Percentiles rank a stretch among this genome's conserved stretches.
Evolutionary conservation across 176 grass and related monocot genomes (phyloP).

Genomic region (Urochloa ruziziensis): DNA sequence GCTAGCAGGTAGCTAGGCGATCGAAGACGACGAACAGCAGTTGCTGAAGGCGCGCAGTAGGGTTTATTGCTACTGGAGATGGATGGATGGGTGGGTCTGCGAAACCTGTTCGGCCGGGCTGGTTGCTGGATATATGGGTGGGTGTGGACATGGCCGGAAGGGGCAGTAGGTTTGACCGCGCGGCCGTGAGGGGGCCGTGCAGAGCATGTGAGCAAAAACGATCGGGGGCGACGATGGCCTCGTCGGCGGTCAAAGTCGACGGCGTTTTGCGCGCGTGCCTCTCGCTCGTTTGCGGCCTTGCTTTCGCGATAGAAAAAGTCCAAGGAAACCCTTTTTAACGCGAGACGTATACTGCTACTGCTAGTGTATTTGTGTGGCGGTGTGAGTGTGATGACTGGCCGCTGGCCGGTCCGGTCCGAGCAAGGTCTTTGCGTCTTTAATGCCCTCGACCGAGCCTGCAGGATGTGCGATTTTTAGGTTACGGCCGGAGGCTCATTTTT

Average conservation of each 20-base stretch:
- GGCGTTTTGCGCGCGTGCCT: conserved; percentile 28
- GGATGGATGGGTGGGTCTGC: not conserved
- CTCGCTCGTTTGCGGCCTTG: not conserved
- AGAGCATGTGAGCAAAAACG: not conserved
- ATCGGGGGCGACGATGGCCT: not conserved
- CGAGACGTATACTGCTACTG: not conserved
- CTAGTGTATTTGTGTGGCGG: not conserved
- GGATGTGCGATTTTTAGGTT: not conserved
- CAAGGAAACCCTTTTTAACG: conserved; percentile 7
- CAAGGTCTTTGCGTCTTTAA: not conserved
- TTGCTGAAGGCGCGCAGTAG: not conserved
- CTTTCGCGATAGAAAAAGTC: conserved; percentile 6
- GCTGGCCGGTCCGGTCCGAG: not conserved
- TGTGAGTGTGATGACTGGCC: not conserved
- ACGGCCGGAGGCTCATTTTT: too few relatives aligned
- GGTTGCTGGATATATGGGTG: not conserved
- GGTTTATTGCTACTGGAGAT: not conserved
- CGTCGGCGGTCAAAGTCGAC: conserved; percentile 52
- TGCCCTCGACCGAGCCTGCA: not conserved
- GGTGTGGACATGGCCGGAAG: conserved; percentile 18
- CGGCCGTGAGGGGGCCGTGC: not conserved
- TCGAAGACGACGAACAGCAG: too few relatives aligned
- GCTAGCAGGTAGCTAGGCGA: not conserved
- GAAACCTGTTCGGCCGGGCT: not conserved
- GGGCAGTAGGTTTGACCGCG: conserved; percentile 32